Conservation (phyloP, 495 filamentous ascomycete genomes). For the Xylaria nigripes region DNA sequence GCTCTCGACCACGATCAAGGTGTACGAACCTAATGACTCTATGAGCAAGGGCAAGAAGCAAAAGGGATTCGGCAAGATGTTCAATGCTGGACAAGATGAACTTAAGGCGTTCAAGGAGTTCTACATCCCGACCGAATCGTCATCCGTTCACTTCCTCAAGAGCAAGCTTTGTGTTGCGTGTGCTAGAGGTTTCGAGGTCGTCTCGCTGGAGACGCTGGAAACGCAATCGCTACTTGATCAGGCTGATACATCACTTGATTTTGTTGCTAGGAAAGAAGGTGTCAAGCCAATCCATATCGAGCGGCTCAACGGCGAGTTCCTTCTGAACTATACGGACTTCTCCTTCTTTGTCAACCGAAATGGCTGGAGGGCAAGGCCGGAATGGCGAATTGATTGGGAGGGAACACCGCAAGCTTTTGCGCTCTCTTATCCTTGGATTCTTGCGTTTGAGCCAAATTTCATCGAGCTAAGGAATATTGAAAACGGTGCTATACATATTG, state of each 20-base stretch:
- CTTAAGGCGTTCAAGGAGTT: conserved; percentile 98
- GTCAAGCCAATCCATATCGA: conserved; percentile 97
- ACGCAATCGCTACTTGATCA: conserved; percentile 95
- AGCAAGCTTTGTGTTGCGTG: conserved; percentile 96
- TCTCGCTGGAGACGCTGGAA: conserved; percentile 92
- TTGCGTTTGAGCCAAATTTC: conserved; percentile 98
- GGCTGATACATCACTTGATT: conserved; percentile 95
- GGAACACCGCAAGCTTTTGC: conserved; percentile 86
- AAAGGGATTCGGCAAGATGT: conserved; percentile 88
- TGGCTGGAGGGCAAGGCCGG: conserved; percentile 89
- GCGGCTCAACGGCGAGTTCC: conserved; percentile 89
- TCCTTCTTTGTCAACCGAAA: conserved; percentile 99
- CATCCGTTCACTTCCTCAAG: conserved; percentile 93
- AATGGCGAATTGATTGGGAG: conserved; percentile 98
- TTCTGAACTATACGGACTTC: conserved; percentile 96
- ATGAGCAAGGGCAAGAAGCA: conserved; percentile 83
- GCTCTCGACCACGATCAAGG: conserved; percentile 90
- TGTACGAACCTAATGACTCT: conserved; percentile 91
- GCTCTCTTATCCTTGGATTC: conserved; percentile 86
- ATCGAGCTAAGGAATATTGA: conserved; percentile 94
- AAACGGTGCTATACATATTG: conserved; percentile 85
- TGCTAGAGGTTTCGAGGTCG: conserved; percentile 91
- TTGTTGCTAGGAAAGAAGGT: conserved; percentile 85
- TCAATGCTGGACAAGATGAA: conserved; percentile 85
- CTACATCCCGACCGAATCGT: conserved; percentile 94